A percentile compares a stretch with the other conserved stretches of the same genome.
These are phyloP conservation scores for Didymosphaeria variabile DNA, from an alignment of 2,329 filamentous ascomycete genomes.

Conservation along the genomic window DNA sequence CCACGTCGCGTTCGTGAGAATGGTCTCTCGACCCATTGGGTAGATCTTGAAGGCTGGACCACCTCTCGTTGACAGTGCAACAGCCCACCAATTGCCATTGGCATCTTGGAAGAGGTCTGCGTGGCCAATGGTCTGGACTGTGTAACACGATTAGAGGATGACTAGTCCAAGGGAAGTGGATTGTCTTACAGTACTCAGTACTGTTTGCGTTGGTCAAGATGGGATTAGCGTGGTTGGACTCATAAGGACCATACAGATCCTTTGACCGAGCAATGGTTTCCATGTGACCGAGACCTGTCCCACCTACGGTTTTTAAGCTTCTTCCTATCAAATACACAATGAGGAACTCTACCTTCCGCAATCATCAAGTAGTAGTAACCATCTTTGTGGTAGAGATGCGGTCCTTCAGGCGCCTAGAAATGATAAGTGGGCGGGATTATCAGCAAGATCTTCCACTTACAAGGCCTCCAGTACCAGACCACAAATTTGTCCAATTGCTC, in stretches of 20 bases:
- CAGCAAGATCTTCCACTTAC: slow-evolving; percentile 16
- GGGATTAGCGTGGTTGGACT: slow-evolving; percentile 48
- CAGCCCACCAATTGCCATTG: slow-evolving; percentile 37
- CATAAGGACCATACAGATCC: slow-evolving; percentile 49
- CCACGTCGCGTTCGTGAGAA: slow-evolving; percentile 40
- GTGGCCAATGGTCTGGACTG: slow-evolving; percentile 39
- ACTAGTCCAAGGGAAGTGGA: slow-evolving; percentile 13
- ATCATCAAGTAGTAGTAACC: slow-evolving; percentile 44
- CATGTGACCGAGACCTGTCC: slow-evolving; percentile 48
- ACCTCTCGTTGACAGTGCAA: slow-evolving; percentile 36
- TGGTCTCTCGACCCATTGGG: slow-evolving; percentile 41
- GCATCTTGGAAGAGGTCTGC: slow-evolving; percentile 41
- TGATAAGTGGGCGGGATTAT: not conserved
- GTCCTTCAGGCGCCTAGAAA: slow-evolving; percentile 40
- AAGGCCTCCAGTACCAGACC: slow-evolving; percentile 49
- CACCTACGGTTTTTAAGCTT: slow-evolving; percentile 35
- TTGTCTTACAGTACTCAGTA: slow-evolving; percentile 42
- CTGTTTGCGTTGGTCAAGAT: slow-evolving; percentile 52
- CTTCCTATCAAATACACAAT: slow-evolving; percentile 31
- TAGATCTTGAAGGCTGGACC: slow-evolving; percentile 36
- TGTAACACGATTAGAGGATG: not conserved
- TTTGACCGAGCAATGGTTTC: slow-evolving; percentile 50
- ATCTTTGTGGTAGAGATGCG: slow-evolving; percentile 50
- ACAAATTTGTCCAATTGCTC: slow-evolving; percentile 35
- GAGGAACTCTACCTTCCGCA: slow-evolving; percentile 49